These are phyloP conservation scores for Coniella vitis DNA, from an alignment of 2,329 filamentous ascomycete genomes.

Conservation along the genomic window DNA sequence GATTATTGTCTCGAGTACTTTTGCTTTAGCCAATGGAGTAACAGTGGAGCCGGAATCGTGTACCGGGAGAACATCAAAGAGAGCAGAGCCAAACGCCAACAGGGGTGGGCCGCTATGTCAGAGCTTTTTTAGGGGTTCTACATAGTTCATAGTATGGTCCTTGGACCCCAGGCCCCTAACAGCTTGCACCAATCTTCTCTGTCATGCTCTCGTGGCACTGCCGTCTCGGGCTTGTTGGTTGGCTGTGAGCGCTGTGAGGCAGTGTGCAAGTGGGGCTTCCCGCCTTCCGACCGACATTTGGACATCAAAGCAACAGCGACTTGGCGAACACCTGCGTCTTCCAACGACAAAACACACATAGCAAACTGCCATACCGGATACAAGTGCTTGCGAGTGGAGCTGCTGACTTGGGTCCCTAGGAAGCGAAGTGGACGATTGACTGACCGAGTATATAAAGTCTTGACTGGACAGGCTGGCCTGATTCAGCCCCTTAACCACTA, in stretches of 20 bases:
- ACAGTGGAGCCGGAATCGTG: not conserved
- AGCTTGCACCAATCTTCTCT: no score
- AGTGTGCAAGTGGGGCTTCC: no score
- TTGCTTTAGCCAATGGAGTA: not conserved
- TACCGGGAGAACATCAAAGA: slow-evolving; percentile 7
- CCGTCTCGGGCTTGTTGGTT: not conserved
- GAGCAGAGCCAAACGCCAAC: no score
- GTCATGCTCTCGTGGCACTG: no score
- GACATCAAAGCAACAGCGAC: not conserved
- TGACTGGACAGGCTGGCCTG: not conserved
- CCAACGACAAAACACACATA: not conserved
- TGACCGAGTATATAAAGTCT: not conserved
- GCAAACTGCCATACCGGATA: not conserved
- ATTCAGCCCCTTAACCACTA: not conserved
- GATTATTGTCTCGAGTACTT: slow-evolving; percentile 10
- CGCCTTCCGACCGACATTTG: not conserved
- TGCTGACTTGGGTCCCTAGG: not conserved
- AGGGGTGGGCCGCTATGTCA: no score
- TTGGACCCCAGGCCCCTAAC: no score
- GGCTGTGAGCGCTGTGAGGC: no score
- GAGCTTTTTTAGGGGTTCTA: no score
- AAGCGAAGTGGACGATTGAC: not conserved
- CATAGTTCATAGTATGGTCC: no score
- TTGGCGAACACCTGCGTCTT: no score
- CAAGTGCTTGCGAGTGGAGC: not conserved